Evolutionary conservation across 2,329 filamentous ascomycete genomes (phyloP), one percentile per base, ranked within the genome.

Genomic region (Arthrinium phaeospermum): DNA sequence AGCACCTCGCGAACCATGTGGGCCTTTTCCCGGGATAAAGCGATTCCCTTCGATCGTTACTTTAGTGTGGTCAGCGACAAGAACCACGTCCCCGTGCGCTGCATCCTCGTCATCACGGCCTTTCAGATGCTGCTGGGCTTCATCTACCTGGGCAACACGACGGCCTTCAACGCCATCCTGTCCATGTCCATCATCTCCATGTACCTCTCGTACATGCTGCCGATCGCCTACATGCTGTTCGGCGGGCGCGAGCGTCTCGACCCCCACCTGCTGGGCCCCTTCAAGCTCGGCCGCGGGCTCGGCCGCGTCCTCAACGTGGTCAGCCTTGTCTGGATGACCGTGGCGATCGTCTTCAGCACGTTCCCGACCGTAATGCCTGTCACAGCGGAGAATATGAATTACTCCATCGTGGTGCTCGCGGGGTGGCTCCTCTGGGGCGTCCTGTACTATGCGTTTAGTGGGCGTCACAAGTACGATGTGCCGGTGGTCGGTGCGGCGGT

Each of bases 311-410:
- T 82, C 51, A 88, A 88, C 41, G n/a, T 81, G 0, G 71, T 86
- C 8, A 81, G 84, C 0, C 77, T 84, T 22, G 71, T 81, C 1
- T 89, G 85, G 85, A 81, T 86, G 27, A 61, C 80, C 0, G 73
- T 87, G 8, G 83, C 83, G 0, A 82, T 85, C 47, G 73, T 86
- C 1, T 85, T 88, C 53, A 85, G 85, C 74, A 85, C 81, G 0
- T 85, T 87, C 47, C 86, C 85, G 0, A 80, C 79, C 1, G 71
- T 76, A 0, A 78, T 83, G 75, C 86, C 85, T 0, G 82, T 85
- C 0, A 83, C 82, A 0, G 72, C 81, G 0, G 78, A 83, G 47
- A 85, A 81, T 22, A 87, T 87, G 84, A 87, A 87, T 61, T 87
- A 87, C 71, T 81, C 81, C 0, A 80, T 80, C 46, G 83, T 85